Percentiles rank a stretch among this genome's conserved stretches.
Conservation (phyloP, 306 rosid genomes). For the Abrus precatorius region DNA sequence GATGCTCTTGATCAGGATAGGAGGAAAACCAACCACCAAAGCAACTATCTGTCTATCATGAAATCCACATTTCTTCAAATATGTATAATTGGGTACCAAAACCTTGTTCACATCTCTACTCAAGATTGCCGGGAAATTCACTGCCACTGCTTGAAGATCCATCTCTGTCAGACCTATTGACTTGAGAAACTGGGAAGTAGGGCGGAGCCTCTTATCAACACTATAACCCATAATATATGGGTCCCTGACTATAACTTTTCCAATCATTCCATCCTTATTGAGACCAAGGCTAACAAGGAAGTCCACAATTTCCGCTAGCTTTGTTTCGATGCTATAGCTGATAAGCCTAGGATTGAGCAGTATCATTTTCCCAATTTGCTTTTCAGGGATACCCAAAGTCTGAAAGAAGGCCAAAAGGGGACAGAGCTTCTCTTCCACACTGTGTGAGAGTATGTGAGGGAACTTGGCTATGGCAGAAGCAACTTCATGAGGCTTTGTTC, state of each 20-base stretch:
- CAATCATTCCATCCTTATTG: constrained; percentile 76
- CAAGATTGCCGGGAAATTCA: constrained; percentile 78
- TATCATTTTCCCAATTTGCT: constrained; percentile 83
- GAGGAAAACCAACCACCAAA: constrained; percentile 90
- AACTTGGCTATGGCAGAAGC: constrained; percentile 82
- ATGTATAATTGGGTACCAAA: constrained; percentile 70
- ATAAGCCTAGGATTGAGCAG: constrained; percentile 90
- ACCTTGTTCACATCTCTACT: constrained; percentile 83
- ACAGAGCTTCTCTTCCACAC: constrained; percentile 95
- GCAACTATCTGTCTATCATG: constrained; percentile 67
- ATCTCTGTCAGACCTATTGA: constrained; percentile 68
- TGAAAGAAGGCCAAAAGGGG: constrained; percentile 94
- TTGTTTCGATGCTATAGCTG: constrained; percentile 86
- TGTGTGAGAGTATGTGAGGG: constrained; percentile 78
- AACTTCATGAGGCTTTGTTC: constrained; percentile 77
- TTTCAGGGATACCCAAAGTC: constrained; percentile 79
- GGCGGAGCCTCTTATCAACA: constrained; percentile 77
- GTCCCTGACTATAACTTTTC: constrained; percentile 76
- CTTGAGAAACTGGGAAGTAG: constrained; percentile 72
- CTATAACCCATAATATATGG: constrained; percentile 93
- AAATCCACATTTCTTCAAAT: constrained; percentile 71
- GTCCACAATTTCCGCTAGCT: constrained; percentile 73
- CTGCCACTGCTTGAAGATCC: constrained; percentile 72
- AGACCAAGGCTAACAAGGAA: constrained; percentile 81
- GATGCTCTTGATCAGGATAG: constrained; percentile 83